Percentiles rank a stretch among this genome's conserved stretches.
phyloP scores from a whole-genome alignment of 2,329 filamentous ascomycete species.

The Coleophoma crateriformis region DNA sequence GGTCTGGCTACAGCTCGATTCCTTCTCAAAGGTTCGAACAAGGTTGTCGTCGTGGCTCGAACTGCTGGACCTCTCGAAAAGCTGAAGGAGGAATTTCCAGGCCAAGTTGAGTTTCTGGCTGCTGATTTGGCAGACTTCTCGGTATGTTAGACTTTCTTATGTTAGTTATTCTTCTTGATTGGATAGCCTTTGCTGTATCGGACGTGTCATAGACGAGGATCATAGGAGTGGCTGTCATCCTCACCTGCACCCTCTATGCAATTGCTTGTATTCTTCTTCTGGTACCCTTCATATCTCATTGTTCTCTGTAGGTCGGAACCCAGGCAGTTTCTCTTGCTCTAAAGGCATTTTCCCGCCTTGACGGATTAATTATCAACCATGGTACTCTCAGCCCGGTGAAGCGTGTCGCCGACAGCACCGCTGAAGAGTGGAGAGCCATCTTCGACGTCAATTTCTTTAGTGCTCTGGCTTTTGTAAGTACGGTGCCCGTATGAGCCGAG shows the following conservation, averaged over 20 bases:
- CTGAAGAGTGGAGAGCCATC: slow-evolving; percentile 66
- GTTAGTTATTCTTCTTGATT: background rate
- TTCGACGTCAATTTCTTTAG: slow-evolving; percentile 90
- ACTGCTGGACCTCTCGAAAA: slow-evolving; percentile 41
- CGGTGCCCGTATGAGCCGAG: slow-evolving; percentile 17
- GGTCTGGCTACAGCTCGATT: slow-evolving; percentile 49
- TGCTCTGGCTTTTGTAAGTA: slow-evolving; percentile 65
- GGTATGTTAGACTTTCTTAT: slow-evolving; percentile 28
- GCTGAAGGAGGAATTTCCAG: slow-evolving; percentile 45
- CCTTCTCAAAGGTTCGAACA: slow-evolving; percentile 48
- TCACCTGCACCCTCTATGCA: too few relatives aligned
- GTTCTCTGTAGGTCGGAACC: slow-evolving; percentile 36
- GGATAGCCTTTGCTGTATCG: background rate
- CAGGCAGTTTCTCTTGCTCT: slow-evolving; percentile 62
- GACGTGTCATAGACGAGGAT: too few relatives aligned
- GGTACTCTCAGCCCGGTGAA: slow-evolving; percentile 73
- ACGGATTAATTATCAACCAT: slow-evolving; percentile 86
- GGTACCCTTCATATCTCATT: too few relatives aligned
- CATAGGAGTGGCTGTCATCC: too few relatives aligned
- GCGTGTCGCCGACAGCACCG: slow-evolving; percentile 59
- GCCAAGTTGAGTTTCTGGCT: slow-evolving; percentile 48
- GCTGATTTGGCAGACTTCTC: slow-evolving; percentile 49
- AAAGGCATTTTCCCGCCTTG: slow-evolving; percentile 64
- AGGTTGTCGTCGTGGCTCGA: slow-evolving; percentile 53
- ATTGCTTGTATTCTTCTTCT: too few relatives aligned